phyloP scores from a whole-genome alignment of 306 rosid genomes.

The Sphenostylis stenocarpa region DNA sequence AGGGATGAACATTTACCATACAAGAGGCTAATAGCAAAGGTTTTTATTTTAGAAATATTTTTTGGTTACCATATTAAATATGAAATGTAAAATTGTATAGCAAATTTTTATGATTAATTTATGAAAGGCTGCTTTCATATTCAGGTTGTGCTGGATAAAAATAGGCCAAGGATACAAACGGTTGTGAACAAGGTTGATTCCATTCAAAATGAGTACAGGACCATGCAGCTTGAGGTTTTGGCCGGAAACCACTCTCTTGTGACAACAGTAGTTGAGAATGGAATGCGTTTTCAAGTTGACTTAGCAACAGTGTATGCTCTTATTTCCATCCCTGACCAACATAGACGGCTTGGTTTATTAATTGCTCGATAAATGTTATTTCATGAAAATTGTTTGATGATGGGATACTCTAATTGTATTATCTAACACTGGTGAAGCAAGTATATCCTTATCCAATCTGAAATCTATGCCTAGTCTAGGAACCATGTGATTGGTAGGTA shows the following conservation, averaged over 20 bases:
- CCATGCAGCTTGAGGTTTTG: conserved; percentile 95
- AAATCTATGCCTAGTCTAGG: conserved; percentile 14
- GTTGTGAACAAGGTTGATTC: conserved; percentile 84
- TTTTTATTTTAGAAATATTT: conserved; percentile 24
- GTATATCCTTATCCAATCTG: not conserved
- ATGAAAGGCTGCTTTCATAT: conserved; percentile 29
- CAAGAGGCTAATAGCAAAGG: conserved; percentile 90
- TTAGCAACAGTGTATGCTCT: conserved; percentile 84
- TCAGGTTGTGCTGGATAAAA: conserved; percentile 92
- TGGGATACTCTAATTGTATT: conserved; percentile 8
- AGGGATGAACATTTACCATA: conserved; percentile 82
- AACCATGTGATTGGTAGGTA: not conserved
- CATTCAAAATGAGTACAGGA: conserved; percentile 87
- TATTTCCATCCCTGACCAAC: conserved; percentile 34
- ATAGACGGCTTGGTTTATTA: conserved; percentile 25
- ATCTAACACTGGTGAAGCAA: not conserved
- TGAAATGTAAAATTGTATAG: not conserved
- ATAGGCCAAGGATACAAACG: conserved; percentile 84
- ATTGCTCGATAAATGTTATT: conserved; percentile 16
- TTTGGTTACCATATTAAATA: not conserved
- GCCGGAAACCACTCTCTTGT: conserved; percentile 95
- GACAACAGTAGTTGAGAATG: conserved; percentile 84
- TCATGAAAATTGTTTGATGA: conserved; percentile 5
- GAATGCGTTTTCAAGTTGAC: conserved; percentile 86
- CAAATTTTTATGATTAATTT: conserved; percentile 23